Evolutionary conservation across 148 eudicot genomes (phyloP).

Genomic region (Amaranthus palmeri): DNA sequence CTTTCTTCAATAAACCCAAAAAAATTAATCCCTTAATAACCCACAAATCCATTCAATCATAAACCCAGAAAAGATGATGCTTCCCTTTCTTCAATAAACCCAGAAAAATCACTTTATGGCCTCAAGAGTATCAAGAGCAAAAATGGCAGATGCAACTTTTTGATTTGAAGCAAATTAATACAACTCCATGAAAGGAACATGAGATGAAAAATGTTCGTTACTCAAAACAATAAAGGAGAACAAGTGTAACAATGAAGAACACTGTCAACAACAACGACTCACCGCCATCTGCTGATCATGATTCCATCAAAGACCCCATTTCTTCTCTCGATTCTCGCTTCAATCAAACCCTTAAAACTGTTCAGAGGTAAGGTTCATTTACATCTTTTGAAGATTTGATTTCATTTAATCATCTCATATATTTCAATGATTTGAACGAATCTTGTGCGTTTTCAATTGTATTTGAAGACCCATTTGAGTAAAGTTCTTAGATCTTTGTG

Average conservation of each 20-base stretch:
- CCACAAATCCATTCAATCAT: too few relatives aligned
- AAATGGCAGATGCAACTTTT: slow-evolving; percentile 10
- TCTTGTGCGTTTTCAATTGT: not conserved
- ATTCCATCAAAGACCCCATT: slow-evolving; percentile 10
- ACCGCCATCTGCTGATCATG: slow-evolving; percentile 7
- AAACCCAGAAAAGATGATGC: too few relatives aligned
- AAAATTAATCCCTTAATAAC: too few relatives aligned
- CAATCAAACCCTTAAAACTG: slow-evolving; percentile 72
- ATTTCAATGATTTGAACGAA: not conserved
- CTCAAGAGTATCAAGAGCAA: too few relatives aligned
- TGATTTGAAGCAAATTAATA: not conserved
- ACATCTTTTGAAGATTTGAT: slow-evolving; percentile 13
- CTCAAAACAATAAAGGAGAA: not conserved
- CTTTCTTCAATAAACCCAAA: too few relatives aligned
- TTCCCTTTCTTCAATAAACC: too few relatives aligned
- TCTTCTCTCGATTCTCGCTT: slow-evolving; percentile 61
- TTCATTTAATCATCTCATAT: not conserved
- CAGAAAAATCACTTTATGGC: too few relatives aligned
- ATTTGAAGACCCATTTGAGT: slow-evolving; percentile 13
- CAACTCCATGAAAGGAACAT: slow-evolving; percentile 7
- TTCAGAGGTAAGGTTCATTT: slow-evolving; percentile 58
- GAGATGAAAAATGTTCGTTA: slow-evolving; percentile 5
- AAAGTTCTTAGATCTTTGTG: slow-evolving; percentile 22
- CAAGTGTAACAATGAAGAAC: slow-evolving; percentile 29
- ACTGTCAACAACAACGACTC: slow-evolving; percentile 17